A percentile compares a stretch with the other conserved stretches of the same genome.
phyloP scores from a whole-genome alignment of 257 asterid genomes.

The Solanum lycopersicoides region DNA sequence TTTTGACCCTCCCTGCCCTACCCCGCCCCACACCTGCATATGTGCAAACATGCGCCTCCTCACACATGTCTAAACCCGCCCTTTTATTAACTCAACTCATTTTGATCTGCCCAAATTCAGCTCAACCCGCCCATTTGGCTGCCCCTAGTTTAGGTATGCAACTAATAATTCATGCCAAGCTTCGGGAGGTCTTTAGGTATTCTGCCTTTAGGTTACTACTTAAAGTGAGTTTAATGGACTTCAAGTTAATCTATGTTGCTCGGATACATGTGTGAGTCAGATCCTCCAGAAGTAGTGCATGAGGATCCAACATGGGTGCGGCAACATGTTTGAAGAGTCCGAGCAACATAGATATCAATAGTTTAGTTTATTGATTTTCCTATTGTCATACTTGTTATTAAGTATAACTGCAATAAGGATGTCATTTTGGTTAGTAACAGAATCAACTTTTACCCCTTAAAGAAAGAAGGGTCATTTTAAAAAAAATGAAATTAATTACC shows the following conservation, averaged over 20 bases:
- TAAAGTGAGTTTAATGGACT: background rate
- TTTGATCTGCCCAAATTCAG: background rate
- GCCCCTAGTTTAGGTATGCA: too few relatives aligned
- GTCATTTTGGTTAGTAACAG: background rate
- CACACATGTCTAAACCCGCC: background rate
- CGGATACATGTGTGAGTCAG: too few relatives aligned
- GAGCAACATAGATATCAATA: background rate
- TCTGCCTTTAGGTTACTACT: background rate
- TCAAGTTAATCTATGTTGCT: background rate
- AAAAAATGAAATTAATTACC: background rate
- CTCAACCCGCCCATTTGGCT: background rate
- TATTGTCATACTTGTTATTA: background rate
- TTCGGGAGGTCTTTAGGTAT: background rate
- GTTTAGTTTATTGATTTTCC: background rate
- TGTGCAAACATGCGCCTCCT: background rate
- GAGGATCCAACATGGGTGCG: too few relatives aligned
- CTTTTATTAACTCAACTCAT: background rate
- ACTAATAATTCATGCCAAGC: too few relatives aligned
- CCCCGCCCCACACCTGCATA: background rate
- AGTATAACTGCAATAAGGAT: background rate
- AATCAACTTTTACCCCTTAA: background rate
- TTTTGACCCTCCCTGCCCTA: background rate
- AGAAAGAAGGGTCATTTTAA: background rate
- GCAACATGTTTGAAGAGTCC: background rate
- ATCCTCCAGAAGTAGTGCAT: too few relatives aligned